phyloP scores from a whole-genome alignment of 768 basidiomycete genomes.

The Suillus weaverae region DNA sequence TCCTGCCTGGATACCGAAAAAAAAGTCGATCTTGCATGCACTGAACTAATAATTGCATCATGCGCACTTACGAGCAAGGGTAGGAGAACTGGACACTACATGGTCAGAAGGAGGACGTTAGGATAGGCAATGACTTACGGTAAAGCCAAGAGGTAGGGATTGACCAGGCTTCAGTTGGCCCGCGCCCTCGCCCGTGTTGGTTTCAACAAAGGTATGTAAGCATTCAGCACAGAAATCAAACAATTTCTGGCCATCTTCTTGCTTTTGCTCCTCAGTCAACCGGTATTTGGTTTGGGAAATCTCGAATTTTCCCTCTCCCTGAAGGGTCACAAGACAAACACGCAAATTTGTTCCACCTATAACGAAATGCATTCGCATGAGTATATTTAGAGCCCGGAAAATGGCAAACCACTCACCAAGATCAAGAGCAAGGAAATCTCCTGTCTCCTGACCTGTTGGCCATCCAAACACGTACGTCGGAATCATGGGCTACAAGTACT shows the following conservation, averaged over 20 bases:
- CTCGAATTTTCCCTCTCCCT: constrained; percentile 95
- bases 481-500: constrained; percentile 75
- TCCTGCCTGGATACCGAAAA: constrained; percentile 62
- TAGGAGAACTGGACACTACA: constrained; percentile 75
- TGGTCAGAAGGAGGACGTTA: constrained; percentile 8
- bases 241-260: constrained; percentile 91
- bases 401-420: constrained; percentile 56
- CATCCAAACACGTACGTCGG: constrained; percentile 97
- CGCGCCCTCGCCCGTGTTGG: constrained; percentile 57
- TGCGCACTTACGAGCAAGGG: constrained; percentile 75
- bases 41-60: not conserved
- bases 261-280: constrained; percentile 96
- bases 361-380: not conserved
- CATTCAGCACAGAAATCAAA: constrained; percentile 99
- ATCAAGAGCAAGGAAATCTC: constrained; percentile 88
- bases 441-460: constrained; percentile 87
- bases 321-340: constrained; percentile 91
- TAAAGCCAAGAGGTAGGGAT: constrained; percentile 86
- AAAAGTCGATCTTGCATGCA: not conserved
- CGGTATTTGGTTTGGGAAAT: constrained; percentile 98
- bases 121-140: constrained; percentile 54
- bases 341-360: constrained; percentile 95
- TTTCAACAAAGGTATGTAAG: constrained; percentile 82
- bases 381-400: constrained; percentile 7
- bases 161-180: constrained; percentile 52